These are phyloP conservation scores for Ganoderma sp. DNA, from an alignment of 1,284 basidiomycete genomes.

Conservation along the genomic window DNA sequence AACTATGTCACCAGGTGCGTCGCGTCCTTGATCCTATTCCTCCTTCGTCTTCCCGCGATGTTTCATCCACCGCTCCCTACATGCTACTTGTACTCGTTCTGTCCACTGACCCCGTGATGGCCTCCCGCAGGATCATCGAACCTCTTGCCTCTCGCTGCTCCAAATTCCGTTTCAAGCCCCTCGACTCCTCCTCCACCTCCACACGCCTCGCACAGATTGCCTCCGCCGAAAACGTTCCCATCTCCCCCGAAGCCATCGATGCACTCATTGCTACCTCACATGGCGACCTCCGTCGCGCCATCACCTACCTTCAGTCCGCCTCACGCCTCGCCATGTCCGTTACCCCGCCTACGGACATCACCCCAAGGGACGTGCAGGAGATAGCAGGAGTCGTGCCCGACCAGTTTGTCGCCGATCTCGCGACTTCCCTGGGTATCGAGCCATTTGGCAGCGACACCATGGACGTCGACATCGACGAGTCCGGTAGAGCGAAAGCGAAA, in stretches of 20 bases:
- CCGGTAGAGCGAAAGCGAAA: constrained; percentile 40
- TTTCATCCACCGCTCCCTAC: too few relatives aligned
- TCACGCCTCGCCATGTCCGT: constrained; percentile 82
- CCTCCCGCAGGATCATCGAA: constrained; percentile 89
- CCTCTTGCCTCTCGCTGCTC: constrained; percentile 98
- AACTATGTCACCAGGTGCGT: constrained; percentile 97
- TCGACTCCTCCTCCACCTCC: constrained; percentile 81
- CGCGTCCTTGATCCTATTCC: not conserved
- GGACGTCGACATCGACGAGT: constrained; percentile 55
- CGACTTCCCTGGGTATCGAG: constrained; percentile 79
- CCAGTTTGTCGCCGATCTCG: constrained; percentile 72
- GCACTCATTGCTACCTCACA: constrained; percentile 82
- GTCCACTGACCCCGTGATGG: not conserved
- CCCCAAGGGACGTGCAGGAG: constrained; percentile 84
- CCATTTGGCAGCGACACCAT: constrained; percentile 51
- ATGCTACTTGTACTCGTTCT: constrained; percentile 4
- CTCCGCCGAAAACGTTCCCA: constrained; percentile 57
- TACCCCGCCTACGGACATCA: constrained; percentile 74
- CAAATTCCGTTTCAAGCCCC: constrained; percentile 97
- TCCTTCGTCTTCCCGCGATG: constrained; percentile 6
- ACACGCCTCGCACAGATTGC: constrained; percentile 86
- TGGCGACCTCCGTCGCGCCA: constrained; percentile 96
- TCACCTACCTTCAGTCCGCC: constrained; percentile 97
- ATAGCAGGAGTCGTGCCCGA: constrained; percentile 96
- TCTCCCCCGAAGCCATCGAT: constrained; percentile 63